Conservation (phyloP, 225 moss, liverwort and hornwort genomes). For the Sphagnum tenellum region DNA sequence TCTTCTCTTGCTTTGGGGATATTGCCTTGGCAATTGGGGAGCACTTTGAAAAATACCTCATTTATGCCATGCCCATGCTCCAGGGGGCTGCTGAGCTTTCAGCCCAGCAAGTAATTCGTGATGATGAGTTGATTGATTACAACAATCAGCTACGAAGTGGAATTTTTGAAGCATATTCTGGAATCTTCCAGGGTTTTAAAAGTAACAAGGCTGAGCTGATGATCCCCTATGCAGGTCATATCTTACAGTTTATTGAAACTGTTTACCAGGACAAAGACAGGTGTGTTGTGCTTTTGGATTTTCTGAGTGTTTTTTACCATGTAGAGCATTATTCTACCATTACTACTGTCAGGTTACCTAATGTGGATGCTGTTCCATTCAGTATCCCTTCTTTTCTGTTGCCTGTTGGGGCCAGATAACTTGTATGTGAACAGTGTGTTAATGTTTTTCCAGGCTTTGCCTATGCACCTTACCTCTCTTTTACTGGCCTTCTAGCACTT, state of each 20-base stretch:
- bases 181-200: conserved; percentile 9
- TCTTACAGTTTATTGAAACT: conserved; percentile 8
- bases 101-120: conserved; percentile 3
- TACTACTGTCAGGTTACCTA: too few relatives aligned
- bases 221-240: background rate
- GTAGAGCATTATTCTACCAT: too few relatives aligned
- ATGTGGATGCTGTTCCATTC: too few relatives aligned
- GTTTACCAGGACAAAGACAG: conserved; percentile 9
- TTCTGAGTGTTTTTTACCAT: background rate
- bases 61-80: conserved; percentile 6
- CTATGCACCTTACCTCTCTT: too few relatives aligned
- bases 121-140: conserved; percentile 8
- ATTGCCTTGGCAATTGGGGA: conserved; percentile 5
- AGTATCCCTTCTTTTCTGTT: too few relatives aligned
- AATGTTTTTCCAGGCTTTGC: too few relatives aligned
- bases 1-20: conserved; percentile 6
- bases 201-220: conserved; percentile 6
- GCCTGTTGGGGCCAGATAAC: too few relatives aligned
- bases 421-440: too few relatives aligned
- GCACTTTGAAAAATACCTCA: conserved; percentile 5
- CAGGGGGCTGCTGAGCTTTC: conserved; percentile 4
- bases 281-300: background rate
- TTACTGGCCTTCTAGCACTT: too few relatives aligned
- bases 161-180: conserved; percentile 6
- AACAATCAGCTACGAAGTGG: conserved; percentile 8